phyloP scores from a whole-genome alignment of 177 flowering plant species.

The Vitis hybrid region DNA sequence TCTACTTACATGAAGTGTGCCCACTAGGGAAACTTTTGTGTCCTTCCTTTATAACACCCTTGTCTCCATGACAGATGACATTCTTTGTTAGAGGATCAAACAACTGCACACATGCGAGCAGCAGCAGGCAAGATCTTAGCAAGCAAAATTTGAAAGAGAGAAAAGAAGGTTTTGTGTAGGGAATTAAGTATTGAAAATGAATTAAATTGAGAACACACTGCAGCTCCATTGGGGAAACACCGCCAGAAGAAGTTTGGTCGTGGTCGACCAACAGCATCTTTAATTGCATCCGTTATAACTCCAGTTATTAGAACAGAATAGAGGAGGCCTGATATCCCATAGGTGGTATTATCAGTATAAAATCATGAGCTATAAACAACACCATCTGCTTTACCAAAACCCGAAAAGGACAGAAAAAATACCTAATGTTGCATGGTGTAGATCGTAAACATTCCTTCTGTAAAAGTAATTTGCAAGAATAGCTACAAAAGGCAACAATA shows the following conservation, averaged over 20 bases:
- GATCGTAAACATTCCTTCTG: slow-evolving; percentile 41
- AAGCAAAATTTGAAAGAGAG: too few relatives aligned
- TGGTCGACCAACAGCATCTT: slow-evolving; percentile 37
- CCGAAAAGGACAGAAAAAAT: neutral
- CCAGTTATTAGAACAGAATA: slow-evolving; percentile 23
- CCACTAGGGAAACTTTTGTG: slow-evolving; percentile 40
- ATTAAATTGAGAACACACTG: slow-evolving; percentile 11
- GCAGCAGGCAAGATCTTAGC: too few relatives aligned
- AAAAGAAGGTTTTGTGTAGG: too few relatives aligned
- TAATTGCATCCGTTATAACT: slow-evolving; percentile 31
- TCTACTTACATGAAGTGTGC: slow-evolving; percentile 26
- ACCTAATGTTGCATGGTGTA: slow-evolving; percentile 44
- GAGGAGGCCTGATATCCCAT: slow-evolving; percentile 15
- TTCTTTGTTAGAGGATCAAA: slow-evolving; percentile 7
- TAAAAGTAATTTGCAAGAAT: slow-evolving; percentile 26
- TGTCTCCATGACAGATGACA: slow-evolving; percentile 26
- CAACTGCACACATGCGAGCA: slow-evolving; percentile 2
- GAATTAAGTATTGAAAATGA: neutral
- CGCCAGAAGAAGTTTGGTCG: slow-evolving; percentile 36
- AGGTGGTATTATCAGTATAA: too few relatives aligned
- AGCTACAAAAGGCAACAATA: slow-evolving; percentile 31
- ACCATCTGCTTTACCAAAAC: neutral
- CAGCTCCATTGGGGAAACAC: slow-evolving; percentile 31
- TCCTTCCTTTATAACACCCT: slow-evolving; percentile 26
- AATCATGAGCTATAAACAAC: too few relatives aligned